A percentile compares a stretch with the other conserved stretches of the same genome.
These are phyloP conservation scores for Gnaphalium uliginosum DNA, from an alignment of 129 eudicot species.

Conservation along the genomic window DNA sequence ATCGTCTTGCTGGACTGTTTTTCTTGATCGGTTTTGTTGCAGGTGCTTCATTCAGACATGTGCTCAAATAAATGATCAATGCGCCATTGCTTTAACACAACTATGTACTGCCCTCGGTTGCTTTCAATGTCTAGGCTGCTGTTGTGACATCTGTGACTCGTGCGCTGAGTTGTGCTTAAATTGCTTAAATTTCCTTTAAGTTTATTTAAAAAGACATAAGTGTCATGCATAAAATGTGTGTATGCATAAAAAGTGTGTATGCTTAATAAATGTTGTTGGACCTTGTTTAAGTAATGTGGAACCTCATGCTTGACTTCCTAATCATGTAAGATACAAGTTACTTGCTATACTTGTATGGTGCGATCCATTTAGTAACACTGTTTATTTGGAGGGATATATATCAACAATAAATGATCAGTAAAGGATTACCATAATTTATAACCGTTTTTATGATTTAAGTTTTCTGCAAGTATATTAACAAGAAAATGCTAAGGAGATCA, in stretches of 20 bases:
- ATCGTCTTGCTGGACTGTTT: constrained; percentile 39
- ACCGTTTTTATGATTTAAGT: too few relatives aligned
- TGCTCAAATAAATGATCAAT: constrained; percentile 52
- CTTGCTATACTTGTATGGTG: too few relatives aligned
- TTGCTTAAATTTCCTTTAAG: constrained; percentile 26
- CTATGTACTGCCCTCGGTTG: constrained; percentile 80
- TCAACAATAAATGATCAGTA: too few relatives aligned
- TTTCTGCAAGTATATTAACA: too few relatives aligned
- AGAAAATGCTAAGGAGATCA: too few relatives aligned
- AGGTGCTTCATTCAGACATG: constrained; percentile 70
- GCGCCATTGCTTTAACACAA: constrained; percentile 57
- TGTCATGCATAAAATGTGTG: not conserved
- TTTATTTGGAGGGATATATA: too few relatives aligned
- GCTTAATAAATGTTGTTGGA: too few relatives aligned
- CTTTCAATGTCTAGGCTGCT: constrained; percentile 61
- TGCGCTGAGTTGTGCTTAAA: constrained; percentile 39
- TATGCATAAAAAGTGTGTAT: not conserved
- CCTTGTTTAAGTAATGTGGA: too few relatives aligned
- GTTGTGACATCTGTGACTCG: constrained; percentile 59
- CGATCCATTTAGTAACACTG: too few relatives aligned
- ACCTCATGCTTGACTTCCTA: too few relatives aligned
- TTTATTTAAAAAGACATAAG: not conserved
- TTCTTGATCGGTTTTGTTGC: constrained; percentile 62
- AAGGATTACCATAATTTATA: too few relatives aligned
- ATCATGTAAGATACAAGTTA: too few relatives aligned